These are phyloP conservation scores for Daucus carota DNA, from an alignment of 129 eudicot genomes.

Conservation along the genomic window DNA sequence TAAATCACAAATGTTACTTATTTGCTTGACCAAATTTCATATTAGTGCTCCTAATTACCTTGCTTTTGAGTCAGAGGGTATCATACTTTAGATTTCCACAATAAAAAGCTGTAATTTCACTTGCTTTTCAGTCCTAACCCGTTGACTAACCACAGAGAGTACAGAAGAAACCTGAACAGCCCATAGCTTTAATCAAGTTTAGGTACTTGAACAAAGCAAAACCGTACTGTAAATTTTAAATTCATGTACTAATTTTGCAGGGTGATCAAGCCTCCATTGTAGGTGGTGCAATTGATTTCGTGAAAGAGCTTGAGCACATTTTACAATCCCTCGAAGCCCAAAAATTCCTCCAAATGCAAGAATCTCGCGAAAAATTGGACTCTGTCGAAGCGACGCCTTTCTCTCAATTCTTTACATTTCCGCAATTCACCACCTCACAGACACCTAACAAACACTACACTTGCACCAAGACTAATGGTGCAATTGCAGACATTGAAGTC, in stretches of 20 bases:
- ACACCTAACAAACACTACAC: slow-evolving; percentile 42
- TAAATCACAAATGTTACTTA: background rate
- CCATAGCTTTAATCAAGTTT: background rate
- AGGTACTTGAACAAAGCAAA: background rate
- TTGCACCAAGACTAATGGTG: slow-evolving; percentile 49
- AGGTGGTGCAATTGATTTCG: slow-evolving; percentile 93
- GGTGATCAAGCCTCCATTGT: slow-evolving; percentile 97
- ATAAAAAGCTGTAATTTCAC: background rate
- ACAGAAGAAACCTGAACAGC: background rate
- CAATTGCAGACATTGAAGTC: slow-evolving; percentile 78
- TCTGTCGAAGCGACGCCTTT: slow-evolving; percentile 27
- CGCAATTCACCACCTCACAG: slow-evolving; percentile 45
- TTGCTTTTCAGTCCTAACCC: background rate
- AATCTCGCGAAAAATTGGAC: background rate
- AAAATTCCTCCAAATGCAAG: slow-evolving; percentile 28
- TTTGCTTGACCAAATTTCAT: too few relatives aligned
- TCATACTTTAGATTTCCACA: background rate
- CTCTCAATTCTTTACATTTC: slow-evolving; percentile 60
- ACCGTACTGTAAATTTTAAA: background rate
- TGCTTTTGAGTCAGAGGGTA: background rate
- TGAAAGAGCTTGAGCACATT: slow-evolving; percentile 85
- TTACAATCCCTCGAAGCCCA: slow-evolving; percentile 83
- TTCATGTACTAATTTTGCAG: slow-evolving; percentile 20
- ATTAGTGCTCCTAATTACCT: background rate
- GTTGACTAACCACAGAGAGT: background rate